These are phyloP conservation scores for Dichomitus squalens DNA, from an alignment of 1,284 basidiomycete species.

Conservation along the genomic window DNA sequence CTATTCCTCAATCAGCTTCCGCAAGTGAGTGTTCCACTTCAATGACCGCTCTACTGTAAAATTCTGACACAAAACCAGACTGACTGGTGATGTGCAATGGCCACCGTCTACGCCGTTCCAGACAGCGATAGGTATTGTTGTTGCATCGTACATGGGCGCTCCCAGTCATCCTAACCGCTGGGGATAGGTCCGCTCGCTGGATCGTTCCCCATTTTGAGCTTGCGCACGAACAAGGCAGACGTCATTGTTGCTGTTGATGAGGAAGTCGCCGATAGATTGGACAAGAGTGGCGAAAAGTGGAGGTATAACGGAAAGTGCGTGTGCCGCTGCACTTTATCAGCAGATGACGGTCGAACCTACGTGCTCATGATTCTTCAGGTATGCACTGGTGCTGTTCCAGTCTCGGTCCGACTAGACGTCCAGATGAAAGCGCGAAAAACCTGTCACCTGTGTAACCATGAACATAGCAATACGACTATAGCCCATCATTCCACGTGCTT, in stretches of 20 bases:
- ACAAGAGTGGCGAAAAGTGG: conserved; percentile 76
- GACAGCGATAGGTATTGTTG: conserved; percentile 68
- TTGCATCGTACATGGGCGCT: conserved; percentile 2
- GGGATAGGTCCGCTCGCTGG: conserved; percentile 75
- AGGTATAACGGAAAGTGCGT: conserved; percentile 80
- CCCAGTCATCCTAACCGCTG: neutral
- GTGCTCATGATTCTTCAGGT: conserved; percentile 32
- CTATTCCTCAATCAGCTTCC: conserved; percentile 53
- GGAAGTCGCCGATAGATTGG: conserved; percentile 66
- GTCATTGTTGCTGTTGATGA: conserved; percentile 82
- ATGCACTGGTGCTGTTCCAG: conserved; percentile 50
- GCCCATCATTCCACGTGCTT: no score
- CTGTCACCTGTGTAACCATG: neutral
- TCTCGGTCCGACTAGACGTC: conserved; percentile 13
- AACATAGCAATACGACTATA: neutral
- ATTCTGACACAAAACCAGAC: conserved; percentile 43
- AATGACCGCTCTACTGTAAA: no score
- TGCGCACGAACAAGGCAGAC: conserved; percentile 96
- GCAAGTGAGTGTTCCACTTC: conserved; percentile 61
- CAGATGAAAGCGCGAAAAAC: neutral
- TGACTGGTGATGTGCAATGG: conserved; percentile 92
- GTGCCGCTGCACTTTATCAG: neutral
- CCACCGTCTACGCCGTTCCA: conserved; percentile 81
- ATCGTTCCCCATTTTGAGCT: conserved; percentile 78
- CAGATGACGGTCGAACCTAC: neutral